Evolutionary conservation across 495 filamentous ascomycete species (phyloP), one percentile per base, ranked within the genome.

Genomic region (Lasiosphaeriaceae sp.): DNA sequence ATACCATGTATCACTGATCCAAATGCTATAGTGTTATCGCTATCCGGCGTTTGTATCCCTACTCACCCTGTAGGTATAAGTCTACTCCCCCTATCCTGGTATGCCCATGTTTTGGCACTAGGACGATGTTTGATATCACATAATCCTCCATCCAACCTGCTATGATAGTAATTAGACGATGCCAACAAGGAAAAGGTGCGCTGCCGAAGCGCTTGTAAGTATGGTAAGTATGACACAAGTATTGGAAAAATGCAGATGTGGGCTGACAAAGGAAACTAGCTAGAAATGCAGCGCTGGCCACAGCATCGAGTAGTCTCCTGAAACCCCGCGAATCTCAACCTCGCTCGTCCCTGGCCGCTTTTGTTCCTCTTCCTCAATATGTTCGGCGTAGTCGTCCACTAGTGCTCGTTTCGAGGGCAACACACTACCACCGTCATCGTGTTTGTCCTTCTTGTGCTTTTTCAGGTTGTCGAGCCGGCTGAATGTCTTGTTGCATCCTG

Each of bases 401-500:
- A 56, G 9, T 9, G 26, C 54, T 20, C 60, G 55, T 37, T 67
- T 70, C n/a, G 56, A 48, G 7, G 63, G 59, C 47, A 61, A 17
- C 50, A 60, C 31, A 17, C 57, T 57, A 31, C 46, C 57, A 1
- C 48, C 31, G 16, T 71, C 69, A 11, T 72, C 69, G 46, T 72
- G 70, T 55, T 72, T 72, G 14, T 72, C 75, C 56, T 64, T 67
- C 21, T 65, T 66, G 50, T 78, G 75, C 17, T 72, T 70, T 35
- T 73, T 71, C 9, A 76, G 63, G 50, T 78, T 78, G 48, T 78
- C 75, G 7, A 68, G 62, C 7, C 75, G 67, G 26, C 72, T 76
- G 55, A 78, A 78, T 8, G 57, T 68, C 54, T 67, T 76, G 9
- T 62, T 64, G 43, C 75, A 78, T 20, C 58, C 62, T 5, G 45